Evolutionary conservation across 176 grass and related monocot genomes (phyloP).

Genomic region (Bromus sterilis): DNA sequence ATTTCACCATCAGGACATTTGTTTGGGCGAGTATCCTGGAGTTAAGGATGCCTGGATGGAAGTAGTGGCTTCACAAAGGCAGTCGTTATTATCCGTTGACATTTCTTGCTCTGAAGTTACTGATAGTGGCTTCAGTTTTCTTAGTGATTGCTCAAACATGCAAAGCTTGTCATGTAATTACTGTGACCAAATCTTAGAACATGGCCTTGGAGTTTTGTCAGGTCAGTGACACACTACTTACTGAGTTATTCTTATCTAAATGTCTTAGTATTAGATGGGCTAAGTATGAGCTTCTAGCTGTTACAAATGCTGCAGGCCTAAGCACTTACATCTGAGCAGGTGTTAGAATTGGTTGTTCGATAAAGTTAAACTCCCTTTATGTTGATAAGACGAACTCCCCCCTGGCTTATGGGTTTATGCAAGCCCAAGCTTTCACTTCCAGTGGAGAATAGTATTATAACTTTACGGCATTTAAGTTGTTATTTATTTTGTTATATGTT

Average conservation of each 20-base stretch:
- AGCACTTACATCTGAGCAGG: neutral
- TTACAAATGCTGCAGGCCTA: neutral
- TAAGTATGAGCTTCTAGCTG: conserved; percentile 10
- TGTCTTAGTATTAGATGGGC: neutral
- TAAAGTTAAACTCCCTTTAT: neutral
- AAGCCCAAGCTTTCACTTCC: neutral
- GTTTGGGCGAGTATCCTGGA: conserved; percentile 79
- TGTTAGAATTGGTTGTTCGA: neutral
- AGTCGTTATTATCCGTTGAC: conserved; percentile 82
- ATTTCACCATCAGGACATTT: conserved; percentile 47
- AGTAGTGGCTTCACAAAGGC: conserved; percentile 70
- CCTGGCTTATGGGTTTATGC: conserved; percentile 3
- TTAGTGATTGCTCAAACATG: conserved; percentile 64
- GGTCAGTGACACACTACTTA: conserved; percentile 35
- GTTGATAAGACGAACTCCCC: neutral
- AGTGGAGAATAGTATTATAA: neutral
- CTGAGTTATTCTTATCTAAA: neutral
- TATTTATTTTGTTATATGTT: neutral
- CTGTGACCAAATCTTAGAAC: conserved; percentile 73
- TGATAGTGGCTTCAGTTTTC: conserved; percentile 53
- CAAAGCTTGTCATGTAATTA: conserved; percentile 80
- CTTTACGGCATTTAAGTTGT: neutral
- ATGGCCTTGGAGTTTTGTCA: conserved; percentile 53
- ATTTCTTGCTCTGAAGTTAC: conserved; percentile 91
- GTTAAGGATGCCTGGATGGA: conserved; percentile 92